Conservation (phyloP, 2,329 filamentous ascomycete genomes). For the Arthroderma sp. region DNA sequence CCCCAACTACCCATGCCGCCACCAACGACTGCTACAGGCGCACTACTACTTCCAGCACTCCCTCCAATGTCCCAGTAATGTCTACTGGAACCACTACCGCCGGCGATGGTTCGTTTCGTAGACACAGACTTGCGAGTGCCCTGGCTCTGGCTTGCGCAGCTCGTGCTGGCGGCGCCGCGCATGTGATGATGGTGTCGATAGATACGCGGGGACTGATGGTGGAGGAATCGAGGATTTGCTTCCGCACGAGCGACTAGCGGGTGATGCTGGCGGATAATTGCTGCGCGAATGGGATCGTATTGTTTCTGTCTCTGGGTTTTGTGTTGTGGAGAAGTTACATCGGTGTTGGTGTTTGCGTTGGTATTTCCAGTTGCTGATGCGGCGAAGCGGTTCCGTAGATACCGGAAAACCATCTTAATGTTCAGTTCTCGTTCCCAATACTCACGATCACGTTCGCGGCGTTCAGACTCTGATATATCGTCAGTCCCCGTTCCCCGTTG, state of each 20-base stretch:
- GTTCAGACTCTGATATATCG: slow-evolving; percentile 19
- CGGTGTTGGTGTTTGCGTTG: slow-evolving; percentile 27
- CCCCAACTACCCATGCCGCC: slow-evolving; percentile 68
- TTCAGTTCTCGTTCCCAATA: slow-evolving; percentile 94
- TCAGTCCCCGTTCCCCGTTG: slow-evolving; percentile 6
- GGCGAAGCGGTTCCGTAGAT: slow-evolving; percentile 63
- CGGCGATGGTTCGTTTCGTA: slow-evolving; percentile 37
- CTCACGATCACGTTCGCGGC: slow-evolving; percentile 48
- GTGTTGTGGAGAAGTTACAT: slow-evolving; percentile 30
- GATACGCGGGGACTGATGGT: slow-evolving; percentile 24
- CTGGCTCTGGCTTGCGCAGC: slow-evolving; percentile 71
- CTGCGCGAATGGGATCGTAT: slow-evolving; percentile 64
- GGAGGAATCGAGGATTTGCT: slow-evolving; percentile 35
- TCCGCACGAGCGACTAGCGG: slow-evolving; percentile 58
- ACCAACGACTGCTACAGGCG: slow-evolving; percentile 53
- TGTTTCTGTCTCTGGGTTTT: slow-evolving; percentile 26
- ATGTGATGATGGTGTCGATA: slow-evolving; percentile 33
- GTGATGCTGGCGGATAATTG: slow-evolving; percentile 77
- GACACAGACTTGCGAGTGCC: slow-evolving; percentile 55
- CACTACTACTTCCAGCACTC: slow-evolving; percentile 62
- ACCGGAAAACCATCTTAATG: slow-evolving; percentile 81
- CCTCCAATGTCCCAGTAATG: slow-evolving; percentile 91
- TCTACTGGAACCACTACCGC: slow-evolving; percentile 54
- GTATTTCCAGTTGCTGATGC: slow-evolving; percentile 25
- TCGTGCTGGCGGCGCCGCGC: slow-evolving; percentile 41